Evolutionary conservation across 75 land plant genomes (phyloP).

Genomic region (Adiantum capillusveneris): DNA sequence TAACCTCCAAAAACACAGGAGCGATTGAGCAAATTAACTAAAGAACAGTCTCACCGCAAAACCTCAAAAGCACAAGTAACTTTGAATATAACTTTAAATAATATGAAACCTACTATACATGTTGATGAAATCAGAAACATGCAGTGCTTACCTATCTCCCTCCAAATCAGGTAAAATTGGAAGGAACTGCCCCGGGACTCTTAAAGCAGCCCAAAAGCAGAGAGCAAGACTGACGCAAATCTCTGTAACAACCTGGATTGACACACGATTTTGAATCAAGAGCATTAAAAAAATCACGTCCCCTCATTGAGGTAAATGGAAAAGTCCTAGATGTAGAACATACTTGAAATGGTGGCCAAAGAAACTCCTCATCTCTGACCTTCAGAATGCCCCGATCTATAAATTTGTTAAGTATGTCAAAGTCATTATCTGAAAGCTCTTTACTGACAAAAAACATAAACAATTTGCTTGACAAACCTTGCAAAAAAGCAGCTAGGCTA

Average conservation of each 20-base stretch:
- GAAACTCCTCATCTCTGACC: constrained; percentile 86
- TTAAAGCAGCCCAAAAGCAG: constrained; percentile 77
- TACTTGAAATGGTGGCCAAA: constrained; percentile 68
- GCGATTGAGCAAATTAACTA: no score
- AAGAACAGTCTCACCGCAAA: no score
- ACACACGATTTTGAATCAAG: no score
- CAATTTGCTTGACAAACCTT: no score
- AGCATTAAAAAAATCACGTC: background rate
- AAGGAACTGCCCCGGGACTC: constrained; percentile 67
- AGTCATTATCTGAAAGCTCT: no score
- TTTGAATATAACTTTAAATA: no score
- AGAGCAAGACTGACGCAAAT: constrained; percentile 53
- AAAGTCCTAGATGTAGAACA: background rate
- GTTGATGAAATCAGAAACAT: no score
- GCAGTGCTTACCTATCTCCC: constrained; percentile 55
- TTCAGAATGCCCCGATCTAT: constrained; percentile 79
- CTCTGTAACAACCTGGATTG: constrained; percentile 64
- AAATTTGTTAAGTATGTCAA: constrained; percentile 6
- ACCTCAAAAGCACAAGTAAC: no score
- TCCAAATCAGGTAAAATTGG: constrained; percentile 77
- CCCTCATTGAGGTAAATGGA: background rate
- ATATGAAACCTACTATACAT: no score
- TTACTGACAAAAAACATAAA: no score
- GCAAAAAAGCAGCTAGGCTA: no score
- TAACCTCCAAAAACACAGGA: no score